phyloP scores from a whole-genome alignment of 129 eudicot species.

The Pulicaria dysenterica region DNA sequence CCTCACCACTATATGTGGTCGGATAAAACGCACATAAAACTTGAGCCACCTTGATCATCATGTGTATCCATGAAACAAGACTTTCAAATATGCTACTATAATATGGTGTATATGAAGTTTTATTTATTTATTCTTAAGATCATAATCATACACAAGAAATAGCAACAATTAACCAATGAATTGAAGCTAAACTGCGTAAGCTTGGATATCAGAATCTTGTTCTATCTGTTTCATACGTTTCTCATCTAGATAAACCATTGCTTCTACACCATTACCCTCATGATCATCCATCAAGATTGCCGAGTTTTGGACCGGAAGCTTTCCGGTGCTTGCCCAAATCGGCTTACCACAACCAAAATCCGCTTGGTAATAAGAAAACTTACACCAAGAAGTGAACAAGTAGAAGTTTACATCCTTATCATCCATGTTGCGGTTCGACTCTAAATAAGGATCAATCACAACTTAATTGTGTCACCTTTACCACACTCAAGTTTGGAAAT shows the following conservation, averaged over 20 bases:
- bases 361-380: conserved; percentile 36
- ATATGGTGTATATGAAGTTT: not conserved
- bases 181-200: conserved; percentile 15
- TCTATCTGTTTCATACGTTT: conserved; percentile 32
- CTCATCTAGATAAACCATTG: conserved; percentile 49
- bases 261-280: conserved; percentile 44
- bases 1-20: too few relatives aligned
- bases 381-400: conserved; percentile 44
- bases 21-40: too few relatives aligned
- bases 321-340: conserved; percentile 40
- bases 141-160: conserved; percentile 9
- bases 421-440: conserved; percentile 12
- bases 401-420: conserved; percentile 29
- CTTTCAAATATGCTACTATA: too few relatives aligned
- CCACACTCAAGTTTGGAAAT: conserved; percentile 19
- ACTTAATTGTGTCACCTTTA: conserved; percentile 10
- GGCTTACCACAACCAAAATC: conserved; percentile 48
- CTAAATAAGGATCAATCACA: conserved; percentile 37
- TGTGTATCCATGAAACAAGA: too few relatives aligned
- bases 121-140: conserved; percentile 5
- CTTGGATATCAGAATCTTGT: conserved; percentile 37
- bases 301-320: conserved; percentile 31
- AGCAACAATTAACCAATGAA: not conserved
- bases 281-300: conserved; percentile 40
- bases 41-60: too few relatives aligned